Evolutionary conservation across 192 early-diverging fungal genomes (phyloP).

Genomic region (Linderina pennispora): DNA sequence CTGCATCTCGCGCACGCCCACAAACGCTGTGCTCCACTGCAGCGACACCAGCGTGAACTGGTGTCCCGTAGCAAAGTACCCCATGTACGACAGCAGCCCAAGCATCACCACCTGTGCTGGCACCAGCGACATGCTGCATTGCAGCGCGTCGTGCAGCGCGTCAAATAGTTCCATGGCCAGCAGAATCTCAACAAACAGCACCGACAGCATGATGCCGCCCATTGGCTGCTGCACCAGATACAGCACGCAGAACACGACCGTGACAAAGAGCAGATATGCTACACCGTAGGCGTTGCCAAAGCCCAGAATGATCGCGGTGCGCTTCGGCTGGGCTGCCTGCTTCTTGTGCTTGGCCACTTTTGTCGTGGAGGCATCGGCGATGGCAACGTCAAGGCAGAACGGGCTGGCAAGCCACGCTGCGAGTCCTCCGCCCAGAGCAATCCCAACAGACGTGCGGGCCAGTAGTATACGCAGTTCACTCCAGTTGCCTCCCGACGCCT

Average conservation of each 20-base stretch:
- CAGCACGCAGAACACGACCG: conserved; percentile 57
- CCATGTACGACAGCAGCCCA: conserved; percentile 50
- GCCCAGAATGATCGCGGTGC: conserved; percentile 48
- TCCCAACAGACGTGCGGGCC: conserved; percentile 51
- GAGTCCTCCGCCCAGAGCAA: conserved; percentile 48
- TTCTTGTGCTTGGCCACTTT: too few relatives aligned
- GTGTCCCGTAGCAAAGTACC: conserved; percentile 90
- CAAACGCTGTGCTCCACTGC: conserved; percentile 85
- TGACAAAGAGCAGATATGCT: conserved; percentile 57
- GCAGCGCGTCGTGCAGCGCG: conserved; percentile 21
- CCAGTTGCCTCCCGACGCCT: conserved; percentile 15
- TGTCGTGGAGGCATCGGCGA: conserved; percentile 1
- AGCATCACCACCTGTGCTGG: conserved; percentile 39
- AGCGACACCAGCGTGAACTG: conserved; percentile 86
- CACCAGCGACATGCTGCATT: conserved; percentile 13
- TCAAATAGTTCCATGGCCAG: conserved; percentile 48
- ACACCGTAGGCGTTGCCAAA: conserved; percentile 63
- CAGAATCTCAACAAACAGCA: conserved; percentile 41
- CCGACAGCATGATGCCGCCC: conserved; percentile 59
- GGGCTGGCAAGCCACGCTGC: conserved; percentile 51
- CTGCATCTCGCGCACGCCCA: conserved; percentile 73
- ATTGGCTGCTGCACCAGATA: conserved; percentile 73
- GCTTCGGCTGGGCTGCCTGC: conserved; percentile 8
- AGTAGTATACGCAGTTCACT: conserved; percentile 45
- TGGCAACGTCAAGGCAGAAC: conserved; percentile 48